These are phyloP conservation scores for Serendipita vermifera DNA, from an alignment of 768 basidiomycete species.

Conservation along the genomic window DNA sequence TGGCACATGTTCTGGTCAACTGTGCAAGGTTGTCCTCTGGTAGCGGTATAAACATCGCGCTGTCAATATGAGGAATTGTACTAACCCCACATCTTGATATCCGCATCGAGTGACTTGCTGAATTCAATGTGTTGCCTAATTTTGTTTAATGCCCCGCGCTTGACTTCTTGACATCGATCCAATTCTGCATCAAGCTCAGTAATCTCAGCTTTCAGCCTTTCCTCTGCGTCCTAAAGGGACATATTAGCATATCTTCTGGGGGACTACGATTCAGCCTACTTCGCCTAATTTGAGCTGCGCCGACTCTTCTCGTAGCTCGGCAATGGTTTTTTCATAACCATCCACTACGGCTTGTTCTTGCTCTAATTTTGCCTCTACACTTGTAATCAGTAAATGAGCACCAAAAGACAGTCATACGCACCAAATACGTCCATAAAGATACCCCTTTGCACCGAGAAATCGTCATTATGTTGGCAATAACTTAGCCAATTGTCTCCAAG, in stretches of 20 bases:
- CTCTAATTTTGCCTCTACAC: neutral
- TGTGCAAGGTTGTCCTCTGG: slow-evolving; percentile 50
- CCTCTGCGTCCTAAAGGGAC: slow-evolving; percentile 43
- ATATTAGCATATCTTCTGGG: slow-evolving; percentile 8
- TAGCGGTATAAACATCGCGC: slow-evolving; percentile 1
- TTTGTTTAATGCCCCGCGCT: neutral
- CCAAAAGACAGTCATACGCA: neutral
- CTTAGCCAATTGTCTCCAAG: slow-evolving; percentile 42
- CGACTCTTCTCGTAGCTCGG: neutral
- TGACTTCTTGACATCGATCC: slow-evolving; percentile 32
- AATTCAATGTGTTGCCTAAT: slow-evolving; percentile 11
- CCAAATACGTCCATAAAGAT: slow-evolving; percentile 67
- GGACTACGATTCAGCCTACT: neutral
- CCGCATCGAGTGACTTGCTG: slow-evolving; percentile 14
- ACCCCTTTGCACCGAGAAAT: slow-evolving; percentile 57
- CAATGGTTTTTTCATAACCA: slow-evolving; percentile 13
- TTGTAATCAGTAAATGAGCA: neutral
- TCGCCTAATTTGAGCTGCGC: neutral
- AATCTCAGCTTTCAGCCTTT: slow-evolving; percentile 53
- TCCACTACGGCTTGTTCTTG: slow-evolving; percentile 31
- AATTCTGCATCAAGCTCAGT: slow-evolving; percentile 55
- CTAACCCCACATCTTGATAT: slow-evolving; percentile 10
- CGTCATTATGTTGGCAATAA: slow-evolving; percentile 47
- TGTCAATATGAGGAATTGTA: neutral
- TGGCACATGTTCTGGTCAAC: slow-evolving; percentile 49